phyloP scores from a whole-genome alignment of 2,329 filamentous ascomycete species.

The Penicillium hesseltinei region DNA sequence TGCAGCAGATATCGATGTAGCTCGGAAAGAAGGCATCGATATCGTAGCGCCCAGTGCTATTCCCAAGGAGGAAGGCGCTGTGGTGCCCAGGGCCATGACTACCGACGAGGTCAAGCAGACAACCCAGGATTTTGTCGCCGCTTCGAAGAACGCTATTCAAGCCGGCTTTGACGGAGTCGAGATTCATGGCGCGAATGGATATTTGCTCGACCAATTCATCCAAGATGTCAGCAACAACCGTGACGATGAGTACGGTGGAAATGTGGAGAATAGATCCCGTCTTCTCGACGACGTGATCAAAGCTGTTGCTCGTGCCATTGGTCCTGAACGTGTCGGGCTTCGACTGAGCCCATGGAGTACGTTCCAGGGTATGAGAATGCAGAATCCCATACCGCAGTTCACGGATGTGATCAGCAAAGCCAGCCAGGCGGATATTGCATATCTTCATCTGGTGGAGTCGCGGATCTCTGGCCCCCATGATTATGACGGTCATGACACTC shows the following conservation, averaged over 20 bases:
- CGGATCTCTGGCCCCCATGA: constrained; percentile 30
- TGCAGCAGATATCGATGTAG: neutral
- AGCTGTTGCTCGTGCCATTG: constrained; percentile 42
- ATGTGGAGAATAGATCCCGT: constrained; percentile 49
- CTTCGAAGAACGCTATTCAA: constrained; percentile 51
- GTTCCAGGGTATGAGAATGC: constrained; percentile 54
- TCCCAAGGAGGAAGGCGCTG: neutral
- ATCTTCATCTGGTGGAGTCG: constrained; percentile 61
- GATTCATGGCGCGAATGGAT: constrained; percentile 49
- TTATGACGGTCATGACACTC: constrained; percentile 14
- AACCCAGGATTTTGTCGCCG: constrained; percentile 41
- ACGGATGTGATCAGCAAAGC: constrained; percentile 53
- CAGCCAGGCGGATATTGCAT: constrained; percentile 53
- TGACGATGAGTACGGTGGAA: constrained; percentile 51
- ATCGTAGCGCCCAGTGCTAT: neutral
- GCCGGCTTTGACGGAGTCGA: constrained; percentile 54
- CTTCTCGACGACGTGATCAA: constrained; percentile 54
- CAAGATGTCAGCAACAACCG: constrained; percentile 48
- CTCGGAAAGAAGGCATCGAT: neutral
- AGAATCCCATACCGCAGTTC: constrained; percentile 62
- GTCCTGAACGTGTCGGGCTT: constrained; percentile 42
- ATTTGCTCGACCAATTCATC: constrained; percentile 52
- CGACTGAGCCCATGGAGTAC: constrained; percentile 42
- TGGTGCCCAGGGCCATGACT: constrained; percentile 17
- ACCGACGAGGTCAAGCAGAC: constrained; percentile 43